These are phyloP conservation scores for Cladorrhinum samala DNA, from an alignment of 495 filamentous ascomycete species.

Conservation along the genomic window DNA sequence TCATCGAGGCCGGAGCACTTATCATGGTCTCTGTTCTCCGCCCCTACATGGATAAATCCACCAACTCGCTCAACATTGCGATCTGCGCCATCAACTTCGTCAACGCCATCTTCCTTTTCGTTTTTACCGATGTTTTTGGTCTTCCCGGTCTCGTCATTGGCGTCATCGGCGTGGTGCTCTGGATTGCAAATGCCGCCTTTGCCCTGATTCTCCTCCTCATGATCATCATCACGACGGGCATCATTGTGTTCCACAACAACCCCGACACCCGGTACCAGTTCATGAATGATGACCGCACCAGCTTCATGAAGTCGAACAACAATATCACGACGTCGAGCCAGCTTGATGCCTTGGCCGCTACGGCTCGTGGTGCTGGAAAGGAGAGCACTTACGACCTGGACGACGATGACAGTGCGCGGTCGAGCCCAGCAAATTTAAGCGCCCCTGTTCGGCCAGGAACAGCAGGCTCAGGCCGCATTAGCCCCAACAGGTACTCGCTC, in stretches of 20 bases:
- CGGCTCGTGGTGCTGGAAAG: constrained; percentile 78
- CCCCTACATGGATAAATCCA: constrained; percentile 99
- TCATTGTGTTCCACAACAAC: constrained; percentile 87
- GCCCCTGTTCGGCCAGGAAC: constrained; percentile 20
- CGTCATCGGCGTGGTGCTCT: constrained; percentile 91
- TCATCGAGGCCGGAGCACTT: constrained; percentile 79
- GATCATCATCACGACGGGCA: constrained; percentile 75
- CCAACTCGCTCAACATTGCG: constrained; percentile 93
- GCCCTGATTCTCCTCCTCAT: constrained; percentile 79
- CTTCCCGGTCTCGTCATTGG: constrained; percentile 82
- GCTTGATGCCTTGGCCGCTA: constrained; percentile 86
- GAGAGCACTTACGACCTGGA: constrained; percentile 59
- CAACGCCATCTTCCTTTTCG: constrained; percentile 77
- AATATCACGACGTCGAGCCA: constrained; percentile 71
- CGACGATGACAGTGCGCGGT: constrained; percentile 65
- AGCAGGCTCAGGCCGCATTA: constrained; percentile 8
- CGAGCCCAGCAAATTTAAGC: constrained; percentile 33
- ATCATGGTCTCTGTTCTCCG: constrained; percentile 73
- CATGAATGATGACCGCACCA: constrained; percentile 93
- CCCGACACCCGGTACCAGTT: constrained; percentile 94
- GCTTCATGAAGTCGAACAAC: constrained; percentile 97
- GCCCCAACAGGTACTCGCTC: constrained; percentile 8
- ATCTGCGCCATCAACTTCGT: constrained; percentile 87
- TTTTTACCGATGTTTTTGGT: constrained; percentile 79
- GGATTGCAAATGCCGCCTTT: constrained; percentile 85